Base-by-base conservation (phyloP, 306 rosid species). In the Glycine soja region DNA sequence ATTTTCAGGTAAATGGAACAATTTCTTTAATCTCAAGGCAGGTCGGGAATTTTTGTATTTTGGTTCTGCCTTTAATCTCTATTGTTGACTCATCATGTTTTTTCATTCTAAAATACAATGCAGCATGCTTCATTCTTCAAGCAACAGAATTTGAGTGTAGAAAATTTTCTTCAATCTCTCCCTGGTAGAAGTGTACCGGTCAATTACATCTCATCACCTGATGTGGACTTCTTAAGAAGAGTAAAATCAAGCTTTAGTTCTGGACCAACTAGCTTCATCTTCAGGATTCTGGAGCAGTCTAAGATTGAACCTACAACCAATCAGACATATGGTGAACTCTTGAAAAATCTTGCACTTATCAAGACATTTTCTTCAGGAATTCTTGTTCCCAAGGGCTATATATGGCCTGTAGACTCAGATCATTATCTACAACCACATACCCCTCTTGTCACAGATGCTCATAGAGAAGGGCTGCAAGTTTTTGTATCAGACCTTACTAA, bases 191-290 rank as follows among this genome's bases (percentile, higher is more conserved):
- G 38, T 19, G 89, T 85, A 38, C 7, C 80, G 62, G 68, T 86
- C 83, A 81, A 10, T 38, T 90, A 87, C 75, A 87, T 95, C 82
- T 95, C 98, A 74, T 93, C 99, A 50, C 92, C 98, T n/a, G 97
- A 93, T 43, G 88, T 65, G 75, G 75, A 19, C 68, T 91, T 95
- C 91, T 82, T 95, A 65, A 89, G 62, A 65, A 67, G 92, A 32
- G 62, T 93, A 52, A 65, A 53, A 64, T 50, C 91, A 75, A 69
- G 74, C 70, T 51, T 86, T 10, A 74, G 68, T 69, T 70, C 81
- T 38, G 72, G 10, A 74, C 72, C n/a, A 15, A 90, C 93, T 50
- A 86, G 75, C 80, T 79, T 86, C 72, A 67, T 95, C 69, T 89
- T 92, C 83, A 91, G 88, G 82, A 80, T 91, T 84, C 86, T 84